These are phyloP conservation scores for Chlamydomonas eustigma DNA, from an alignment of 139 green algal species.

Conservation along the genomic window DNA sequence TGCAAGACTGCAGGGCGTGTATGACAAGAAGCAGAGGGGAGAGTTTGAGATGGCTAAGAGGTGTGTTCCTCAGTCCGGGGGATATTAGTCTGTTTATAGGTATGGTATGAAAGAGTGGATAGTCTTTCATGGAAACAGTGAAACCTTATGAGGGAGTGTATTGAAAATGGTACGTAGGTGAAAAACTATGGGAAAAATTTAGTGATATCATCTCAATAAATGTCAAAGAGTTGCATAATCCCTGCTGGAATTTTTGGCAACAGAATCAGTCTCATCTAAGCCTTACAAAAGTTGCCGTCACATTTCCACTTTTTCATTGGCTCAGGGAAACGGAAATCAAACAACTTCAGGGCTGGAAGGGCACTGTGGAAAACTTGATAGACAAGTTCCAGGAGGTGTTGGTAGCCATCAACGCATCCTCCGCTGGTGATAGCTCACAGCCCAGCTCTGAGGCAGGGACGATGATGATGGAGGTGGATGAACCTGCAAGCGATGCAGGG, in stretches of 20 bases:
- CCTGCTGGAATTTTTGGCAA: too few relatives aligned
- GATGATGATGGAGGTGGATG: not conserved
- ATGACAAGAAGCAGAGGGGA: conserved; percentile 65
- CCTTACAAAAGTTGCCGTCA: not conserved
- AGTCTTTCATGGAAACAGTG: too few relatives aligned
- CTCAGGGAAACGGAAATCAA: conserved; percentile 74
- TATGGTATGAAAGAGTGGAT: not conserved
- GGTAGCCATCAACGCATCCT: not conserved
- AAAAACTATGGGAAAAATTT: too few relatives aligned
- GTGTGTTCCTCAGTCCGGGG: too few relatives aligned
- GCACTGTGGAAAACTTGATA: conserved; percentile 55
- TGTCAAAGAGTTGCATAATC: too few relatives aligned
- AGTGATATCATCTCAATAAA: too few relatives aligned
- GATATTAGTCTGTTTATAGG: too few relatives aligned
- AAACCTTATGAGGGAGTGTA: too few relatives aligned
- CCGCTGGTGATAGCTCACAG: not conserved
- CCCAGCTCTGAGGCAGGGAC: not conserved
- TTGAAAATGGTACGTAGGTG: too few relatives aligned
- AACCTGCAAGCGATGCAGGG: not conserved
- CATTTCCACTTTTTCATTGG: not conserved
- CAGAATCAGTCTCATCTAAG: too few relatives aligned
- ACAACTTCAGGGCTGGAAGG: conserved; percentile 73
- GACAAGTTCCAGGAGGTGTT: conserved; percentile 52
- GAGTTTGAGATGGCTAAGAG: conserved; percentile 68
- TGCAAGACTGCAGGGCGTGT: conserved; percentile 66